These are phyloP conservation scores for Kodamaea fungicola DNA, from an alignment of 1,139 yeast genomes.

Conservation along the genomic window DNA sequence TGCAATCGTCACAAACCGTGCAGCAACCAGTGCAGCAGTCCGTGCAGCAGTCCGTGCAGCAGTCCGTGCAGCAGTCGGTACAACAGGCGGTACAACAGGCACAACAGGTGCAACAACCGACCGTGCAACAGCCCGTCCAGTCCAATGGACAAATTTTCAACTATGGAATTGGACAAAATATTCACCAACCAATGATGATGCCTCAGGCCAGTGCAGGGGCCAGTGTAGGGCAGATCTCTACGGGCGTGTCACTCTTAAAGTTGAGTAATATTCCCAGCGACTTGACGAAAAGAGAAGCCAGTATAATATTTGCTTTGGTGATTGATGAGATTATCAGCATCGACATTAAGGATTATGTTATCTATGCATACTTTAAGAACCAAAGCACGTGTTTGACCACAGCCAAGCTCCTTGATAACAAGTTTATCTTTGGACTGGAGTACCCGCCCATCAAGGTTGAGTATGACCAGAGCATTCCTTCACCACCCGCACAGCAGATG, in stretches of 20 bases:
- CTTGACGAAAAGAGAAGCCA: slow-evolving; percentile 71
- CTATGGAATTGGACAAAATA: neutral
- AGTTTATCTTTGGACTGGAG: slow-evolving; percentile 59
- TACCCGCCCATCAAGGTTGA: slow-evolving; percentile 55
- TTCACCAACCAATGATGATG: slow-evolving; percentile 2
- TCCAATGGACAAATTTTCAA: neutral
- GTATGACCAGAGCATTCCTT: slow-evolving; percentile 24
- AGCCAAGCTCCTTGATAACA: slow-evolving; percentile 65
- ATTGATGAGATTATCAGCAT: slow-evolving; percentile 60
- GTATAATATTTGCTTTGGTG: slow-evolving; percentile 75
- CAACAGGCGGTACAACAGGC: neutral
- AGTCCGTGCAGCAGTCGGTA: neutral
- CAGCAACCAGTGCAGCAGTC: slow-evolving; percentile 1
- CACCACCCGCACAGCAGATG: slow-evolving; percentile 9
- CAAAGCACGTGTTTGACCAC: slow-evolving; percentile 67
- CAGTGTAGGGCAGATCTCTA: slow-evolving; percentile 2
- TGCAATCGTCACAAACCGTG: slow-evolving; percentile 5
- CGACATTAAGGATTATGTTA: slow-evolving; percentile 51
- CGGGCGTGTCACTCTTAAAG: slow-evolving; percentile 23
- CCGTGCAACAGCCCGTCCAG: slow-evolving; percentile 1
- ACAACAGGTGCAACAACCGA: slow-evolving; percentile 4
- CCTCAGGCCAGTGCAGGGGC: slow-evolving; percentile 3
- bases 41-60: neutral
- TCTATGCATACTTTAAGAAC: slow-evolving; percentile 65
- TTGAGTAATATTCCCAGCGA: slow-evolving; percentile 69